Evolutionary conservation across 1,284 basidiomycete species (phyloP).

Genomic region (Apiotrichum sp.): DNA sequence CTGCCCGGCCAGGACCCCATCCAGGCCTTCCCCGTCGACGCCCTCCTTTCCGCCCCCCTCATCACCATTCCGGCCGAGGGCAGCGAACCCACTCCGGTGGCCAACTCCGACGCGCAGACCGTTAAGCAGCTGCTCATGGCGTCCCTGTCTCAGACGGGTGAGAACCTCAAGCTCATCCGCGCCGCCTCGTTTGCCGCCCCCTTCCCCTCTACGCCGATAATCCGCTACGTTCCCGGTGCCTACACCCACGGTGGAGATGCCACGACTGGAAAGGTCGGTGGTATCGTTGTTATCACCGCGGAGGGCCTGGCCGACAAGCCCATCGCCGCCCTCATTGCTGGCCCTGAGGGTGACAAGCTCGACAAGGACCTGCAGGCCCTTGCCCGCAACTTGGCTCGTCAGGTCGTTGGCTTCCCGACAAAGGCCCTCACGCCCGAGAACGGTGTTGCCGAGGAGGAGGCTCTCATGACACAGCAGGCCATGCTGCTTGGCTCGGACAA

Average conservation of each 20-base stretch:
- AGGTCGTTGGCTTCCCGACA: constrained; percentile 80
- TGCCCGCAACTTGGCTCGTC: constrained; percentile 70
- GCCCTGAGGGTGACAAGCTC: constrained; percentile 45
- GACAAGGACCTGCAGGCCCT: constrained; percentile 58
- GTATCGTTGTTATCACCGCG: constrained; percentile 61
- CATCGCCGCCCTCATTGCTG: constrained; percentile 35
- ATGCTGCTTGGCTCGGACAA: constrained; percentile 59
- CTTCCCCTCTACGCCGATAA: constrained; percentile 47
- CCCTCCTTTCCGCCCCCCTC: constrained; percentile 62
- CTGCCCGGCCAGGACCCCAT: constrained; percentile 30
- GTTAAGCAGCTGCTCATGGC: constrained; percentile 72
- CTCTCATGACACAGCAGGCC: constrained; percentile 72
- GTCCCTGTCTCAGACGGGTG: constrained; percentile 76
- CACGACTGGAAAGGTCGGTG: constrained; percentile 63
- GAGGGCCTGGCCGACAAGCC: constrained; percentile 40
- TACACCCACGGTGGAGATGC: constrained; percentile 69
- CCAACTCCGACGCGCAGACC: constrained; percentile 48
- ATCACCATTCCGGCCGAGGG: constrained; percentile 50
- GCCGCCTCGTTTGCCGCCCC: constrained; percentile 66
- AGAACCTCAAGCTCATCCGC: constrained; percentile 76
- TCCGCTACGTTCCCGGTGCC: constrained; percentile 62
- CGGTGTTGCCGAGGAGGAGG: constrained; percentile 51
- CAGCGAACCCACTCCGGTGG: constrained; percentile 13
- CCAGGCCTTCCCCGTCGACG: constrained; percentile 50
- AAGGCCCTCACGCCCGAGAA: constrained; percentile 50